Base-by-base conservation (phyloP, 2,329 filamentous ascomycete species). In the Berkeleyomyces rouxiae region DNA sequence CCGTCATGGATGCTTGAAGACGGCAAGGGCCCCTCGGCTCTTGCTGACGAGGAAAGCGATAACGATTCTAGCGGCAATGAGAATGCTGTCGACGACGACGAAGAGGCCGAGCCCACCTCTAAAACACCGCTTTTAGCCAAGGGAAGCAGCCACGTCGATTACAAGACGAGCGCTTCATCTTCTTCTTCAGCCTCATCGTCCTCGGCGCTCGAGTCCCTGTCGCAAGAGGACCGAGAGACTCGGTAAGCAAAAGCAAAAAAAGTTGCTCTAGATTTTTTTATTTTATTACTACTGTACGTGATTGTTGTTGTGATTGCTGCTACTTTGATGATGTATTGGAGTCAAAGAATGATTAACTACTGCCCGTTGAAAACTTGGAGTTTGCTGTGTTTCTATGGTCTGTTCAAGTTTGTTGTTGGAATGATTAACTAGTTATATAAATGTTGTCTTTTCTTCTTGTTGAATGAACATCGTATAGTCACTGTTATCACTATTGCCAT, bases 1-100 rank as follows among this genome's bases (percentile, higher is more conserved):
- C 87, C 90, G 0, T 81, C 87, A 0, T 88, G 84, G 71, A 86
- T 84, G 74, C 79, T 95, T 0, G 79, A 84, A 11, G 82, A 96
- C 69, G 85, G 86, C 44, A 82, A 89, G 7, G 88, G 88, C 76
- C 89, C 72, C 71, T 72, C 66, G 40, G 70, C 61, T 61, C 71
- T 72, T 3, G 70, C 59, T 49, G 71, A 61, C 65, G 70, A 71
- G 7, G 42, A 58, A 6, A 44, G 10, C 49, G 43, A 43, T 36
- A 55, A 13, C 51, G 39, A 37, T 13, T 7, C 13, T 11, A 37
- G n/a, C 7, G 51, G 36, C 0, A 67, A 69, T 23, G 66, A 63
- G 7, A 58, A 62, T n/a, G 60, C 62, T 37, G 44, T 65, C 39
- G 51, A 49, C 13, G 53, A 61, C 3, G 61, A 49, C 4, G 64